These are phyloP conservation scores for Aspergillus tubingensis DNA, from an alignment of 2,329 filamentous ascomycete species.

Conservation along the genomic window DNA sequence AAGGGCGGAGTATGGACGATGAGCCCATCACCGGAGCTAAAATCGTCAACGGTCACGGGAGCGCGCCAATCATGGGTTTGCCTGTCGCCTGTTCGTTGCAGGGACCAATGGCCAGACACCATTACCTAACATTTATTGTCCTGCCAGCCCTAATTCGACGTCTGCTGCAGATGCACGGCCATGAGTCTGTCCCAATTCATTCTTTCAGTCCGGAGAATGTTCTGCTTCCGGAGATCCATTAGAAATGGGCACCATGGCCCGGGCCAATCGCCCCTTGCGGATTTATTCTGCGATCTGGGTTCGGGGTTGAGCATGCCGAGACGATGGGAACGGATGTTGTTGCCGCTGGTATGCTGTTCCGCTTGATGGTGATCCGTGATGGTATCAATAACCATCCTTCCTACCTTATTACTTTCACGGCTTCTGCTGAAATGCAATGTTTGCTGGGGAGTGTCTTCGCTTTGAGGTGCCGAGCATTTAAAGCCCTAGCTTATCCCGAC, in stretches of 20 bases:
- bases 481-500: no score
- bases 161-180: not conserved
- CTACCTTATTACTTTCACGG: no score
- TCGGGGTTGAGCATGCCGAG: not conserved
- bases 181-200: not conserved
- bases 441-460: not conserved
- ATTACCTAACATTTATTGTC: constrained; percentile 1
- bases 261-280: not conserved
- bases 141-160: not conserved
- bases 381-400: no score
- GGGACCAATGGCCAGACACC: not conserved
- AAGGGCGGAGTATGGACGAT: no score
- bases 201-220: not conserved
- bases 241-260: not conserved
- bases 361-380: no score
- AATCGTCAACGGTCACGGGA: not conserved
- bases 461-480: no score
- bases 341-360: not conserved
- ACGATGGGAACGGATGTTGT: not conserved
- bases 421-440: no score
- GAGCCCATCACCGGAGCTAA: not conserved
- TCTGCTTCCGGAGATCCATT: not conserved
- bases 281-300: not conserved
- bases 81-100: not conserved
- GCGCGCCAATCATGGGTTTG: not conserved